Percentiles rank a stretch among this genome's conserved stretches.
phyloP scores from a whole-genome alignment of 352 stramenopile genomes.

The Globisporangium paroecandrum region DNA sequence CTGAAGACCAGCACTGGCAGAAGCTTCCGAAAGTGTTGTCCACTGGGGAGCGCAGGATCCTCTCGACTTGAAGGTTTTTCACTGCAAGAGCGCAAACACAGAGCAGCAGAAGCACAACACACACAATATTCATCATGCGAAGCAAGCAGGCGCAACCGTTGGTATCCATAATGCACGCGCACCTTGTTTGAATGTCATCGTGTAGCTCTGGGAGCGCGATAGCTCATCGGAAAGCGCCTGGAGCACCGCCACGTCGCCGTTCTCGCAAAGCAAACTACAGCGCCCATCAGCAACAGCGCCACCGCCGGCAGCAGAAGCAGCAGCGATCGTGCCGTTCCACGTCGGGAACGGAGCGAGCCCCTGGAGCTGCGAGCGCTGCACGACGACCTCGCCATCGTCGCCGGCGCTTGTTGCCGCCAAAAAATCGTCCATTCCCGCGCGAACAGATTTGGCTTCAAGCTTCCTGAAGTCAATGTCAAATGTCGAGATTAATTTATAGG shows the following conservation, averaged over 20 bases:
- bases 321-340: slow-evolving; percentile 53
- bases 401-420: neutral
- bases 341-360: slow-evolving; percentile 46
- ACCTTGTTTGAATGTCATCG: neutral
- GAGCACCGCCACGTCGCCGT: slow-evolving; percentile 52
- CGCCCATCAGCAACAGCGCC: neutral
- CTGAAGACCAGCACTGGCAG: slow-evolving; percentile 49
- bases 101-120: no score
- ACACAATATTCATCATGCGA: no score
- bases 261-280: slow-evolving; percentile 50
- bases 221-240: neutral
- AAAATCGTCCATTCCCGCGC: slow-evolving; percentile 4
- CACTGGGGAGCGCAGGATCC: slow-evolving; percentile 28
- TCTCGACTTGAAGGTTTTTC: slow-evolving; percentile 23
- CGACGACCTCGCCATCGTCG: slow-evolving; percentile 29
- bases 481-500: neutral
- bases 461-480: neutral
- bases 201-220: neutral
- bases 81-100: neutral
- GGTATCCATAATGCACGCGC: no score
- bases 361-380: slow-evolving; percentile 33
- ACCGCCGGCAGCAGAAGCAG: slow-evolving; percentile 6
- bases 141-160: no score
- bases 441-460: neutral
- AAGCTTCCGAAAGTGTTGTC: slow-evolving; percentile 25